Conservation (phyloP, 2,329 filamentous ascomycete species). For the Furcasterigmium furcatum region DNA sequence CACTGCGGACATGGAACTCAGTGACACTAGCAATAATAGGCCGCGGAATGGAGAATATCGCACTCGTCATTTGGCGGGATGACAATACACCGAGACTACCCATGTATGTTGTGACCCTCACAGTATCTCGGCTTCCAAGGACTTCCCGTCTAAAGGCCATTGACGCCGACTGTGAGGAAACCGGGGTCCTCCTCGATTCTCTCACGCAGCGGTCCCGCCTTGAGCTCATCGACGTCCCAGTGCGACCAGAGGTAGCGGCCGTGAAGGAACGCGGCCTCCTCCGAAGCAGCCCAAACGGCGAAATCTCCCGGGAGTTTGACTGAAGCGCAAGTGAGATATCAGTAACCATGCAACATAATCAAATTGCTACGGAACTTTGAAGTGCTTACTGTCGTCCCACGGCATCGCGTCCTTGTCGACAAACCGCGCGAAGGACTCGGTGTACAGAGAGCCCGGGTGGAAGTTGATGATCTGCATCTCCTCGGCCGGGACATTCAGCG, state of each 20-base stretch:
- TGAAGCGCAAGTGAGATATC: neutral
- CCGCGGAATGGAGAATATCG: too few species aligned
- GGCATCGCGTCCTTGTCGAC: conserved; percentile 11
- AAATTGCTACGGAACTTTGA: neutral
- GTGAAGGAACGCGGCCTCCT: conserved; percentile 33
- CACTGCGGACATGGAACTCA: too few species aligned
- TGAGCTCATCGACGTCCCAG: conserved; percentile 39
- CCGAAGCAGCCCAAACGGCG: conserved; percentile 32
- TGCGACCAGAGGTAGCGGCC: conserved; percentile 32
- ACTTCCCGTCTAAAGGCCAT: too few species aligned
- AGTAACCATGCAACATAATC: neutral
- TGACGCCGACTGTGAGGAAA: conserved; percentile 12
- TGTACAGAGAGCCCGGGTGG: conserved; percentile 34
- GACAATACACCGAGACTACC: too few species aligned
- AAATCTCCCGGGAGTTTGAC: conserved; percentile 17
- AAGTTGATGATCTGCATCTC: conserved; percentile 34
- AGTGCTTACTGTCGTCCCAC: conserved; percentile 21
- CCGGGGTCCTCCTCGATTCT: conserved; percentile 10
- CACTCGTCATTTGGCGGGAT: too few species aligned
- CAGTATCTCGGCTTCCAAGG: too few species aligned
- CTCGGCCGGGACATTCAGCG: conserved; percentile 24
- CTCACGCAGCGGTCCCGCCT: conserved; percentile 8
- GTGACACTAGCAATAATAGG: too few species aligned
- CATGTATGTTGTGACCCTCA: too few species aligned
- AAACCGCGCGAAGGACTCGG: too few species aligned